phyloP scores from a whole-genome alignment of 345 rosid genomes.

The Citrus medica region DNA sequence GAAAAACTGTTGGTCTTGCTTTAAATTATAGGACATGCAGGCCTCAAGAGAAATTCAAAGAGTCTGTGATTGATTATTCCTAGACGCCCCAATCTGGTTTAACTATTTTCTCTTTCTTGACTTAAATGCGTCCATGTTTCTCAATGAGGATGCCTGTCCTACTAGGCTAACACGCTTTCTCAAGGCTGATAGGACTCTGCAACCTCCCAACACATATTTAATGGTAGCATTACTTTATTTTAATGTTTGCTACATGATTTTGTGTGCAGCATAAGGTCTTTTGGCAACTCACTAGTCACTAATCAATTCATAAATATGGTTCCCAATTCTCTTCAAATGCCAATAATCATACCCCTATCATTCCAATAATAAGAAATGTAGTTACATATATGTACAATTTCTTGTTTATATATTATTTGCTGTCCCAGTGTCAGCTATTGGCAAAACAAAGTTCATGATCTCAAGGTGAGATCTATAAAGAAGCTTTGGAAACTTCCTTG shows the following conservation, averaged over 20 bases:
- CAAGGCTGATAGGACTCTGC: constrained; percentile 19
- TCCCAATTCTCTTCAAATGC: neutral
- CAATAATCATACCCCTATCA: neutral
- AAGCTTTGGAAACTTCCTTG: constrained; percentile 38
- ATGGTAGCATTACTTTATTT: neutral
- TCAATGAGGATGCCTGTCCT: constrained; percentile 56
- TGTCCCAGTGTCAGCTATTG: constrained; percentile 29
- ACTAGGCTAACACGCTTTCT: constrained; percentile 36
- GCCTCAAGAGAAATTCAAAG: neutral
- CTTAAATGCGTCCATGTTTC: constrained; percentile 52
- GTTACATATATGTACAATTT: neutral
- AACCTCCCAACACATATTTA: neutral
- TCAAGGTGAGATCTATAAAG: constrained; percentile 11
- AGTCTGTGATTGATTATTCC: constrained; percentile 40
- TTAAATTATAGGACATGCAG: neutral
- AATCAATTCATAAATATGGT: neutral
- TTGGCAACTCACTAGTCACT: neutral
- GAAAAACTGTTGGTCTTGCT: neutral
- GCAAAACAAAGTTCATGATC: constrained; percentile 23
- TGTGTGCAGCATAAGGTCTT: neutral
- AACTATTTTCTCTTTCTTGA: constrained; percentile 17
- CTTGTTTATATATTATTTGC: constrained; percentile 3
- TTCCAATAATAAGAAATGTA: neutral
- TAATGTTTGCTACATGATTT: neutral
- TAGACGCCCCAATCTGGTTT: constrained; percentile 26